Base-by-base conservation (phyloP, 805 yeast genomes). In the Clavispora fructus region DNA sequence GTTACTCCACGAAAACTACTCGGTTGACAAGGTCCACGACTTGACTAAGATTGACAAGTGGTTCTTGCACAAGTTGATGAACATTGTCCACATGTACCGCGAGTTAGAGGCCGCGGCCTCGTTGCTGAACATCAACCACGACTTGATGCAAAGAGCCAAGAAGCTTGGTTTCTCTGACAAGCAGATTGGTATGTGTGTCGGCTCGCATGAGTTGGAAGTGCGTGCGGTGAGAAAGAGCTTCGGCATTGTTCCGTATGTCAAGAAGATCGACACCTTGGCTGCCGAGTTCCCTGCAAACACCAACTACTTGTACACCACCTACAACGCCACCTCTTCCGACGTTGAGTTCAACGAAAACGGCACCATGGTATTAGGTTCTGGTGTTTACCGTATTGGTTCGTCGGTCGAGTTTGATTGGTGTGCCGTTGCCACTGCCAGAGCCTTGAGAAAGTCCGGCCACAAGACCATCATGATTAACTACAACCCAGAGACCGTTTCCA, bases 321-420 rank as follows among this genome's bases (percentile, higher is more conserved):
- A 94, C 74, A 91, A 88, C 62, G 98, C 96, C 41, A 90, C 87
- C 56, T 71, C 85, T 31, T 84, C 86, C 56, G 99, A 92, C 69
- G 81, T 94, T 50, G 64, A 74, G n/a, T 94, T 92, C 62, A 83
- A 90, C 56, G 97, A 92, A 54, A 83, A 90, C 54, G 97, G 97
- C 67, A 85, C 87, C 43, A 87, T 92, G 87, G 99, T 92, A 38
- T 76, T 92, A 49, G 98, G 98, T 55, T 90, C 97, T 5, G 99
- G 99, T 78, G 99, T 94, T 39, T 92, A 92, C 79, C 83, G 99
- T 74, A 92, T 92, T 64, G 99, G 99, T 60, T 94, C 98, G 6
- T 92, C 98, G 28, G 99, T 92, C 51, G 99, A 92, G 71, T 92
- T 92, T 64, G 99, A 92, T 73, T 92, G 98, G 97, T 92, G 99